Evolutionary conservation across 1,284 basidiomycete species (phyloP).

Genomic region (Malassezia slooffiae): DNA sequence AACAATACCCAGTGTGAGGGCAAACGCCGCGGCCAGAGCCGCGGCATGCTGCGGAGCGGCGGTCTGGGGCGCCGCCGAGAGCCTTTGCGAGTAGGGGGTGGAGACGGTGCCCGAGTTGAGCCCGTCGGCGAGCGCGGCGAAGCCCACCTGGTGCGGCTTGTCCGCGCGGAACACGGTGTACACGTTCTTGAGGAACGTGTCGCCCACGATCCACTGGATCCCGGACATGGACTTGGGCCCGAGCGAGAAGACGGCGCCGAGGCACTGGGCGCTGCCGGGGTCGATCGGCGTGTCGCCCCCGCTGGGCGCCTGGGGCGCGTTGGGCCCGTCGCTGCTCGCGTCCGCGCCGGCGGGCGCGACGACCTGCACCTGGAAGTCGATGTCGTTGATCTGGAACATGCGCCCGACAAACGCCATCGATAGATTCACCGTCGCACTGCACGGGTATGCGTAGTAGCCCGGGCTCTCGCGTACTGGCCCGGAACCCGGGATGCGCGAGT

Average conservation of each 20-base stretch:
- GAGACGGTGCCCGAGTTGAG: too few relatives aligned
- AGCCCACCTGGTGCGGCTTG: slow-evolving; percentile 21
- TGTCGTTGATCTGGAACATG: slow-evolving; percentile 24
- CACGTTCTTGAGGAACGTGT: slow-evolving; percentile 37
- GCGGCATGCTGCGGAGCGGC: too few relatives aligned
- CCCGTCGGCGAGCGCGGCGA: slow-evolving; percentile 34
- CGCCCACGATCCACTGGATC: slow-evolving; percentile 42
- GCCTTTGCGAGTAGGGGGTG: too few relatives aligned
- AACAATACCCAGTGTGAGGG: too few relatives aligned
- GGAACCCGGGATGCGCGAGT: slow-evolving; percentile 26
- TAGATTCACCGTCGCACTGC: slow-evolving; percentile 18
- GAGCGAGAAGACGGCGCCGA: slow-evolving; percentile 30
- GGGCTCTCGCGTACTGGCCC: slow-evolving; percentile 8
- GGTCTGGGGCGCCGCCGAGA: too few relatives aligned
- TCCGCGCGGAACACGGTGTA: slow-evolving; percentile 27
- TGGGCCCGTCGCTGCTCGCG: neutral
- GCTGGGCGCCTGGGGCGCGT: neutral
- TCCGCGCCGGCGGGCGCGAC: too few relatives aligned
- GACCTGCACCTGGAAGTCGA: slow-evolving; percentile 17
- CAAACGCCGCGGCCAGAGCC: too few relatives aligned
- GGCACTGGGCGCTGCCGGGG: slow-evolving; percentile 16
- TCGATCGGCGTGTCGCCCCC: slow-evolving; percentile 15
- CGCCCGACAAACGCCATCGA: slow-evolving; percentile 28
- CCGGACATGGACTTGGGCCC: slow-evolving; percentile 6
- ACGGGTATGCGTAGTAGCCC: slow-evolving; percentile 40